Conservation (phyloP, 225 moss, liverwort and hornwort genomes). For the Bryoerythrophyllum caledonicum region DNA sequence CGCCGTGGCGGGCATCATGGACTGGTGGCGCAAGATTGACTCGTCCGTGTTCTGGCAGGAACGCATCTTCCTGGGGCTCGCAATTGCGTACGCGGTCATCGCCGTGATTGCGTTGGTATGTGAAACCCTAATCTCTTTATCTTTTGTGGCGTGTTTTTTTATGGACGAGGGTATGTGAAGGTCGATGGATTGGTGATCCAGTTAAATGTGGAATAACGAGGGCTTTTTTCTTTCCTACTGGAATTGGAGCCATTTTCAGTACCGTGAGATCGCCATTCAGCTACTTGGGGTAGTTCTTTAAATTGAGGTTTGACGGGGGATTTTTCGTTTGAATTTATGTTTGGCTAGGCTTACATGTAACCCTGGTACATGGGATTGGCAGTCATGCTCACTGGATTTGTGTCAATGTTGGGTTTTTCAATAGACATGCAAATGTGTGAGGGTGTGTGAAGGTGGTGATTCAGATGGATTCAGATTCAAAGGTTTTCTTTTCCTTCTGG, state of each 20-base stretch:
- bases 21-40: conserved; percentile 86
- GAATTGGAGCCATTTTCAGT: background rate
- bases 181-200: background rate
- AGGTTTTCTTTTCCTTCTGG: background rate
- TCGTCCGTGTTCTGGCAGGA: conserved; percentile 78
- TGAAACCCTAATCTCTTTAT: conserved; percentile 12
- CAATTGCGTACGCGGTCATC: conserved; percentile 80
- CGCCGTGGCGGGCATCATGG: conserved; percentile 58
- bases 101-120: conserved; percentile 86
- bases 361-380: background rate
- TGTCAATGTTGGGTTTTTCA: background rate
- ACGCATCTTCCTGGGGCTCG: conserved; percentile 87
- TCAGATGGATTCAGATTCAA: background rate
- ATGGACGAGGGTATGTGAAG: too few species aligned
- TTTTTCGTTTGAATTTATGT: background rate
- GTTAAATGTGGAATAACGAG: too few species aligned
- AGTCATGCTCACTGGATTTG: background rate
- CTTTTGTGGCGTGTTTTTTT: too few species aligned
- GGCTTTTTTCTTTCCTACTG: background rate
- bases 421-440: background rate
- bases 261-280: background rate
- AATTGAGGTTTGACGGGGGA: background rate
- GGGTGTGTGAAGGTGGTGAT: background rate
- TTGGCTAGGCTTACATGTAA: background rate
- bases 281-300: background rate